These are phyloP conservation scores for Phytophthora europaea DNA, from an alignment of 352 stramenopile genomes.

Conservation along the genomic window DNA sequence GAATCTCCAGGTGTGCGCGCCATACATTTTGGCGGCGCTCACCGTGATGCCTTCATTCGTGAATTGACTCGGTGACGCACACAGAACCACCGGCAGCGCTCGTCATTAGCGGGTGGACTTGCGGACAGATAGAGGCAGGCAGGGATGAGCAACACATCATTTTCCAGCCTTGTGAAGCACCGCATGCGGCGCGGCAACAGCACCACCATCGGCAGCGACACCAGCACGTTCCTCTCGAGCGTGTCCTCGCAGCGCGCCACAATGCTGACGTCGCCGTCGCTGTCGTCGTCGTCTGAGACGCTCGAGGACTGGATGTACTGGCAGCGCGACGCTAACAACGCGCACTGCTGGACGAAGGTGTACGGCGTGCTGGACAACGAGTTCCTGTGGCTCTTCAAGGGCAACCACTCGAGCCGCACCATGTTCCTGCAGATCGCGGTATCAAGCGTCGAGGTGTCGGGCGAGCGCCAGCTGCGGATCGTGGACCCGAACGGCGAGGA, in stretches of 20 bases:
- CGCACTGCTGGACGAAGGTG: constrained; percentile 85
- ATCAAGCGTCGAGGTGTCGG: constrained; percentile 71
- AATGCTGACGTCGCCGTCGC: constrained; percentile 46
- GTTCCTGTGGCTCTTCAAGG: constrained; percentile 86
- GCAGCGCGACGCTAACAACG: constrained; percentile 76
- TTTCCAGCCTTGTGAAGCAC: constrained; percentile 31
- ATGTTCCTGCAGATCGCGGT: constrained; percentile 85
- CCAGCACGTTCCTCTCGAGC: constrained; percentile 47
- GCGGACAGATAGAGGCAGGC: neutral
- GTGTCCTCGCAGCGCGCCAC: constrained; percentile 55
- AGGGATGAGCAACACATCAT: constrained; percentile 9
- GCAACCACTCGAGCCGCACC: constrained; percentile 59
- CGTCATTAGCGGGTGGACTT: neutral
- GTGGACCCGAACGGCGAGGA: constrained; percentile 82
- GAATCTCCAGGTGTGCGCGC: constrained; percentile 19
- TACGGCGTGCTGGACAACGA: constrained; percentile 84
- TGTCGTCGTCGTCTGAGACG: constrained; percentile 44
- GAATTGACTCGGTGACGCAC: constrained; percentile 24
- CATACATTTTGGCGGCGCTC: neutral
- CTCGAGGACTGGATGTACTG: constrained; percentile 89
- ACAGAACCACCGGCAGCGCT: neutral
- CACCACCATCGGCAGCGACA: constrained; percentile 40
- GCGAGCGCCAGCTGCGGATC: constrained; percentile 70
- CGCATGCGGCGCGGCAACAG: constrained; percentile 38
- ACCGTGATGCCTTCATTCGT: constrained; percentile 14